Conservation (phyloP, 2,329 filamentous ascomycete species). For the Zarea fungicola region DNA sequence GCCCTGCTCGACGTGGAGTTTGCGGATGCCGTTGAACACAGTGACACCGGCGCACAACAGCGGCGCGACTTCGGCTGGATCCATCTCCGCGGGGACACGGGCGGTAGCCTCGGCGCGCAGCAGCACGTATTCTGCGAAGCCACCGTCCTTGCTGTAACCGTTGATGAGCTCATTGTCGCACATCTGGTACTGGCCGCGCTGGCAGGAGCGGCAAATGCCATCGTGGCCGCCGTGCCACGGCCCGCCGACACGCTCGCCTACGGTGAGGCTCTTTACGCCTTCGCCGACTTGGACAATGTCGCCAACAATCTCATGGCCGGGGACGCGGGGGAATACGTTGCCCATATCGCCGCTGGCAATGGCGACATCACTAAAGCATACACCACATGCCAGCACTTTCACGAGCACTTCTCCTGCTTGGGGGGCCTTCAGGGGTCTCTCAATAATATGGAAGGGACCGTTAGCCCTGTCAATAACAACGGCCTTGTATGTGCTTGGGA, state of each 20-base stretch:
- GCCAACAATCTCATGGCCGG: slow-evolving; percentile 69
- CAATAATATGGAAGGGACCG: slow-evolving; percentile 50
- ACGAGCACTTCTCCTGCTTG: slow-evolving; percentile 57
- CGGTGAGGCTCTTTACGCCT: slow-evolving; percentile 50
- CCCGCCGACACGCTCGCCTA: slow-evolving; percentile 63
- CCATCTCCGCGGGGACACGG: slow-evolving; percentile 46
- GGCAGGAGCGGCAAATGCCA: slow-evolving; percentile 52
- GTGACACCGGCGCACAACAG: slow-evolving; percentile 63
- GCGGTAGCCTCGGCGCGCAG: slow-evolving; percentile 58
- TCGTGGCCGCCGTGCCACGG: slow-evolving; percentile 65
- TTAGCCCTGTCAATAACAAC: slow-evolving; percentile 52
- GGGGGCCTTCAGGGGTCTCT: slow-evolving; percentile 54
- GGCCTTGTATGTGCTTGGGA: slow-evolving; percentile 64
- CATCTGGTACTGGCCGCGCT: slow-evolving; percentile 56
- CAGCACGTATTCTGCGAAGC: slow-evolving; percentile 60
- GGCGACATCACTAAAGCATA: slow-evolving; percentile 60
- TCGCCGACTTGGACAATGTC: slow-evolving; percentile 57
- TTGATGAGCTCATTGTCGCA: slow-evolving; percentile 57
- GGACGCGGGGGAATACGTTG: slow-evolving; percentile 53
- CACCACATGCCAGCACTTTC: slow-evolving; percentile 66
- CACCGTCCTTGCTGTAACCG: slow-evolving; percentile 59
- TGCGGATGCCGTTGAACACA: slow-evolving; percentile 55
- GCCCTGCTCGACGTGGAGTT: slow-evolving; percentile 47
- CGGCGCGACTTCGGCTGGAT: slow-evolving; percentile 50
- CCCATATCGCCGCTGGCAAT: slow-evolving; percentile 46